Percentiles rank a stretch among this genome's conserved stretches.
Evolutionary conservation across 2,329 filamentous ascomycete genomes (phyloP).

Genomic region (Cladosporium oxysporum): DNA sequence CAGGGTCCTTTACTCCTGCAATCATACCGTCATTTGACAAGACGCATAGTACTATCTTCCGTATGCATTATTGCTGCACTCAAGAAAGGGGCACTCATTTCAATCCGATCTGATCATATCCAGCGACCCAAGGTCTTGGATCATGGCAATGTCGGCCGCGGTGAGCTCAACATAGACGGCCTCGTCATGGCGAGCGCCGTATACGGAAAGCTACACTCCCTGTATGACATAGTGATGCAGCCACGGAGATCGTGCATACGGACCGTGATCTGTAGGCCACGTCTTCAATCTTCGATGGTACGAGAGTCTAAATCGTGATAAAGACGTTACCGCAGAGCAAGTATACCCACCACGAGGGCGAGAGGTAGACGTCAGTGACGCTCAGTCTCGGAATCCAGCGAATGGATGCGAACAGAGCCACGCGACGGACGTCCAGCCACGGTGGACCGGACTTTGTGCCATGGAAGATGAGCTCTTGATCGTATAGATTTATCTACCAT

Average conservation of each 20-base stretch:
- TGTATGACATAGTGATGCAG: slow-evolving; percentile 16
- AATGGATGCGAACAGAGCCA: neutral
- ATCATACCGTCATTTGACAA: neutral
- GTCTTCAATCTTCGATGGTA: slow-evolving; percentile 21
- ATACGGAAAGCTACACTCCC: neutral
- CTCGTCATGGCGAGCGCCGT: neutral
- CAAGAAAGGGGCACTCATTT: slow-evolving; percentile 1
- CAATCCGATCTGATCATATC: neutral
- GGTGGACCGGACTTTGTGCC: neutral
- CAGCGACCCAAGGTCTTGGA: neutral
- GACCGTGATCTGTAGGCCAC: slow-evolving; percentile 10
- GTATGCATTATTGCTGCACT: neutral
- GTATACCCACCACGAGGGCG: slow-evolving; percentile 18
- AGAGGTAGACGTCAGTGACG: slow-evolving; percentile 4
- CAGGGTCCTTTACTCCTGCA: neutral
- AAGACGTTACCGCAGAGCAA: slow-evolving; percentile 26
- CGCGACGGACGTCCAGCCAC: neutral
- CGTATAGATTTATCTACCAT: neutral
- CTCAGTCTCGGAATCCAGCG: neutral
- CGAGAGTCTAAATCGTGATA: slow-evolving; percentile 37
- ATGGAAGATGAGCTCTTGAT: neutral
- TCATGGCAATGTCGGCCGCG: neutral
- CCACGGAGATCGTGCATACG: neutral
- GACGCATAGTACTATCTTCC: neutral
- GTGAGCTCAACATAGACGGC: neutral